A percentile compares a stretch with the other conserved stretches of the same genome.
Evolutionary conservation across 2,329 filamentous ascomycete genomes (phyloP).

Genomic region (Lasiodiplodia sp.): DNA sequence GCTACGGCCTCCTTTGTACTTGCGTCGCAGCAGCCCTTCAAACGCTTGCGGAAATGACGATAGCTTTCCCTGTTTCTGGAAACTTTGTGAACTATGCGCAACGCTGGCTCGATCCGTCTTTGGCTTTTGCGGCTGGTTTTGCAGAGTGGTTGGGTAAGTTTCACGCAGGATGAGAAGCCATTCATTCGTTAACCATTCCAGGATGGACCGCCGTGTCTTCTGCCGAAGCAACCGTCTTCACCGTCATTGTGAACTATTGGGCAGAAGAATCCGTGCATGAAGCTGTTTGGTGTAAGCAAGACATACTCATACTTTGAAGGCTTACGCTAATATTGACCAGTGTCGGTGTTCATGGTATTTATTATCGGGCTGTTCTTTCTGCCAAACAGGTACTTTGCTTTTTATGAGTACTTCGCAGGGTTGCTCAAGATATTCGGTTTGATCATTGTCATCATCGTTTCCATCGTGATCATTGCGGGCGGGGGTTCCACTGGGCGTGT

Average conservation of each 20-base stretch:
- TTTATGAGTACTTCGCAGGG: conserved; percentile 33
- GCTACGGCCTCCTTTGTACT: conserved; percentile 38
- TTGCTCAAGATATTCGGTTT: conserved; percentile 45
- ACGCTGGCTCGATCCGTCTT: conserved; percentile 47
- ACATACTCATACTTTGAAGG: neutral
- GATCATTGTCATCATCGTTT: conserved; percentile 39
- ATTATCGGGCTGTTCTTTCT: conserved; percentile 30
- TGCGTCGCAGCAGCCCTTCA: conserved; percentile 45
- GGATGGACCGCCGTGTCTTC: conserved; percentile 38
- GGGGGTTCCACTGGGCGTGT: conserved; percentile 44
- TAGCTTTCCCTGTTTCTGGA: conserved; percentile 46
- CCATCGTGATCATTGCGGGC: conserved; percentile 35
- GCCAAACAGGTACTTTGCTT: conserved; percentile 43
- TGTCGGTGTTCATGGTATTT: conserved; percentile 30
- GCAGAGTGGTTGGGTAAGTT: conserved; percentile 42
- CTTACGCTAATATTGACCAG: neutral
- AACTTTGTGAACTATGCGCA: conserved; percentile 50
- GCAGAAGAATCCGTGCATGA: neutral
- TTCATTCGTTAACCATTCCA: neutral
- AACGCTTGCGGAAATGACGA: conserved; percentile 46
- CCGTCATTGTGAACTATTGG: conserved; percentile 32
- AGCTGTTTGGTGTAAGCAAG: conserved; percentile 15
- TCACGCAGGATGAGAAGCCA: neutral
- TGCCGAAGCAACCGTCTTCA: conserved; percentile 36
- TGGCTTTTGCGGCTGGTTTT: conserved; percentile 49